Percentiles rank a stretch among this genome's conserved stretches.
These are phyloP conservation scores for Rhizopus delemar DNA, from an alignment of 371 early-diverging fungal species.

Conservation along the genomic window DNA sequence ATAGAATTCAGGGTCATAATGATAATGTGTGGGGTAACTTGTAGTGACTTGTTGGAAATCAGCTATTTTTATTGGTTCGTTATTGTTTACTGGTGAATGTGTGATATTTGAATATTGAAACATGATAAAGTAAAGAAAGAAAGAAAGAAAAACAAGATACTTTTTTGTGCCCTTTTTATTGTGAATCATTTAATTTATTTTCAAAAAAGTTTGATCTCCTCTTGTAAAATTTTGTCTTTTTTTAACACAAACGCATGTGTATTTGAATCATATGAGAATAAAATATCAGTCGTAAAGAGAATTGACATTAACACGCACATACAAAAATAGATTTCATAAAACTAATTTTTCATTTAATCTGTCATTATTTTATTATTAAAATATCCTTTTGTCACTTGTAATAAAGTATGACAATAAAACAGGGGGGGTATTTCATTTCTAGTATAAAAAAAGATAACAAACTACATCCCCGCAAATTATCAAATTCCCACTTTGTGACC, in stretches of 20 bases:
- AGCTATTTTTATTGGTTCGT: neutral
- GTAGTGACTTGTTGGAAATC: neutral
- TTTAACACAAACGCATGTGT: neutral
- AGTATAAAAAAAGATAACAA: too few species aligned
- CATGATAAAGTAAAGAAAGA: neutral
- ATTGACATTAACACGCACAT: too few species aligned
- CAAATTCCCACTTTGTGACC: too few species aligned
- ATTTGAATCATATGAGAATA: neutral
- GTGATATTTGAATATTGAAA: neutral
- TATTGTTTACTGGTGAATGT: neutral
- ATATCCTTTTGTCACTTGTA: too few species aligned
- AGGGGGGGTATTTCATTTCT: too few species aligned
- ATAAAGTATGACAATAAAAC: too few species aligned
- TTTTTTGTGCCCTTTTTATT: neutral
- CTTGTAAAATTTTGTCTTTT: neutral
- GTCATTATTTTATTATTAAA: too few species aligned
- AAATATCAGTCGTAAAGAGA: too few species aligned
- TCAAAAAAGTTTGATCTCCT: neutral
- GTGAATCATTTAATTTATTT: neutral
- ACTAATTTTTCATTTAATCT: too few species aligned
- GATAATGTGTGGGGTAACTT: neutral
- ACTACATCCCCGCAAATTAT: too few species aligned
- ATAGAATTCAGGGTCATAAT: constrained; percentile 3
- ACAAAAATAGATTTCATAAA: too few species aligned
- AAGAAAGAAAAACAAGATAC: neutral